Evolutionary conservation across 208 protist genomes (phyloP).

Genomic region (Leptomonas seymouri): DNA sequence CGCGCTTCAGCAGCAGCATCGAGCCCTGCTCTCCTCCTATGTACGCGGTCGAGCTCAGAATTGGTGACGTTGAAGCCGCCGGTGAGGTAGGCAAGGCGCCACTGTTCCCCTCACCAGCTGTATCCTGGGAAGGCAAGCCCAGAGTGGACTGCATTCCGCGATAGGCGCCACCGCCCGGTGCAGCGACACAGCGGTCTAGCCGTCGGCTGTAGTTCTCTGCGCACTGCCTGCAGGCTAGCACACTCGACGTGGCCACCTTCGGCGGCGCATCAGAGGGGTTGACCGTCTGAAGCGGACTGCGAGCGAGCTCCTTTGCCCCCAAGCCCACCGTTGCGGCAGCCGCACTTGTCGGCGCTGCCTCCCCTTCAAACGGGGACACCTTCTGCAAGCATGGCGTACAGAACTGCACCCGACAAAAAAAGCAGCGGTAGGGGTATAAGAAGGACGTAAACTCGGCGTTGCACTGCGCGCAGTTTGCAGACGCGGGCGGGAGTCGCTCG

Average conservation of each 20-base stretch:
- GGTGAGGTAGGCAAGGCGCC: constrained; percentile 1
- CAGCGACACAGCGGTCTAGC: constrained; percentile 34
- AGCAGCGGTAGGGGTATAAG: constrained; percentile 67
- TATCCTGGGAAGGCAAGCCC: neutral
- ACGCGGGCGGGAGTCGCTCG: constrained; percentile 40
- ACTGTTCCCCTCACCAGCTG: neutral
- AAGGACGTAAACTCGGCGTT: constrained; percentile 65
- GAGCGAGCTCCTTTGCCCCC: neutral
- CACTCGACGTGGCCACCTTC: constrained; percentile 17
- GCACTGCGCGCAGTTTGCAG: constrained; percentile 55
- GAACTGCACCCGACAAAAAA: constrained; percentile 66
- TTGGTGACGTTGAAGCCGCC: neutral
- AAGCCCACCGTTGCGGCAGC: neutral
- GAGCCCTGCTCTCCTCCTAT: constrained; percentile 23
- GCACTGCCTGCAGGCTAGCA: constrained; percentile 59
- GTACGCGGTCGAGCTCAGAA: constrained; percentile 1
- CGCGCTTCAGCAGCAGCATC: constrained; percentile 23
- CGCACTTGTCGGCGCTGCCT: neutral
- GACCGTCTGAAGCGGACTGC: neutral
- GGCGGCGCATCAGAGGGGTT: neutral
- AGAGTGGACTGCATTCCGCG: constrained; percentile 33
- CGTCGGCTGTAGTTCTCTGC: constrained; percentile 65
- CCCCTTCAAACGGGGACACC: constrained; percentile 22
- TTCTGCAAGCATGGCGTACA: constrained; percentile 58
- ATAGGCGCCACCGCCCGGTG: constrained; percentile 27